Percentiles rank a stretch among this genome's conserved stretches.
These are phyloP conservation scores for Elongisporangium prolatum DNA, from an alignment of 352 stramenopile genomes.

Conservation along the genomic window DNA sequence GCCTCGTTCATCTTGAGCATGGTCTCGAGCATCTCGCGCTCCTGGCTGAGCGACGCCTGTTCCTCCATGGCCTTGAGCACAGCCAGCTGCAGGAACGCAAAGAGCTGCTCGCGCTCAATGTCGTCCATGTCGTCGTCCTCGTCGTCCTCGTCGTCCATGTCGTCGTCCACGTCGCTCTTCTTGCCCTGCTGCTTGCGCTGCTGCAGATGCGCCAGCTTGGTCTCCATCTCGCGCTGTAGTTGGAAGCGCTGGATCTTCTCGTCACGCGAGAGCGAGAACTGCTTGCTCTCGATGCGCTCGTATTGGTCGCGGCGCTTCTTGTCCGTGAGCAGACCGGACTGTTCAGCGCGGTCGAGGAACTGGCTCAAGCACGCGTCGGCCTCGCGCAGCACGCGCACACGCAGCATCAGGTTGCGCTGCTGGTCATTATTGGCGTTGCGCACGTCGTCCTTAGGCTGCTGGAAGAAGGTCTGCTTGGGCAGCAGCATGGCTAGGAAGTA, in stretches of 20 bases:
- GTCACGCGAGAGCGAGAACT: constrained; percentile 62
- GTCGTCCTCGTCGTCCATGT: constrained; percentile 26
- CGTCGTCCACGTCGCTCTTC: constrained; percentile 13
- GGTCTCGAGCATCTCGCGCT: constrained; percentile 83
- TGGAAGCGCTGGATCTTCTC: constrained; percentile 83
- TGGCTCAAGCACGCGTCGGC: constrained; percentile 74
- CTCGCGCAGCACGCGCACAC: constrained; percentile 63
- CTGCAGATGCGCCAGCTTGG: constrained; percentile 55
- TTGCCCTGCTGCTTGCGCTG: constrained; percentile 24
- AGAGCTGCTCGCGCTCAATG: constrained; percentile 77
- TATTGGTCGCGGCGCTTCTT: constrained; percentile 75
- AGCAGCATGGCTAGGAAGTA: constrained; percentile 78
- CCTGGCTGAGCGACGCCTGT: constrained; percentile 65
- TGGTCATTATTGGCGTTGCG: constrained; percentile 28
- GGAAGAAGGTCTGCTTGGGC: constrained; percentile 74
- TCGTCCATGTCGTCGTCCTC: constrained; percentile 67
- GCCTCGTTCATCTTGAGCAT: constrained; percentile 80
- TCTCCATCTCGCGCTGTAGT: constrained; percentile 70
- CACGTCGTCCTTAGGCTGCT: constrained; percentile 12
- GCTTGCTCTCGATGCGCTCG: constrained; percentile 61
- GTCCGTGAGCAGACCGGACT: constrained; percentile 49
- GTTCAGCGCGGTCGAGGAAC: constrained; percentile 69
- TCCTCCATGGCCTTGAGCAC: constrained; percentile 80
- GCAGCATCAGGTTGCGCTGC: constrained; percentile 54
- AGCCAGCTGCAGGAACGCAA: constrained; percentile 72